A percentile compares a stretch with the other conserved stretches of the same genome.
phyloP scores from a whole-genome alignment of 192 early-diverging fungal species.

The Geranomyces michiganensis region DNA sequence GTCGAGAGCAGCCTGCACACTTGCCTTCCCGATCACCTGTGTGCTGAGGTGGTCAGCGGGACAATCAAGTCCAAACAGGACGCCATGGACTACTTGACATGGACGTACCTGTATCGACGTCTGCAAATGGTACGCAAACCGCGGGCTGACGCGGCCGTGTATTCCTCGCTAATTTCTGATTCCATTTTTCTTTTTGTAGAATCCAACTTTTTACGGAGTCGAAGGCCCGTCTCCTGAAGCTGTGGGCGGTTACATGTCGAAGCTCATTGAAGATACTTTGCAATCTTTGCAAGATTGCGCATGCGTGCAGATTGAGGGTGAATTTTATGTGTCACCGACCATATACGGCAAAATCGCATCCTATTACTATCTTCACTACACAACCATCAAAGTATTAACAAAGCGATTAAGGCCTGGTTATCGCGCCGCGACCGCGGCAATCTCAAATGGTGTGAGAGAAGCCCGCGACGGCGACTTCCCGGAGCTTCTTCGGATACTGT shows the following conservation, averaged over 20 bases:
- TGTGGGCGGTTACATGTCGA: constrained; percentile 76
- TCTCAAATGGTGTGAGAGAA: not conserved
- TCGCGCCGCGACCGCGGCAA: constrained; percentile 28
- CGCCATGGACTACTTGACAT: constrained; percentile 91
- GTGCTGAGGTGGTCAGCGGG: constrained; percentile 90
- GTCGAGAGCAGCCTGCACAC: constrained; percentile 60
- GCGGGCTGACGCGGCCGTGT: not conserved
- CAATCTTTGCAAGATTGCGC: constrained; percentile 66
- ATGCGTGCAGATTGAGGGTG: constrained; percentile 73
- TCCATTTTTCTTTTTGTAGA: constrained; percentile 60
- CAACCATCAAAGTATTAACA: constrained; percentile 73
- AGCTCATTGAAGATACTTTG: constrained; percentile 75
- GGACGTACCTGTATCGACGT: constrained; percentile 95
- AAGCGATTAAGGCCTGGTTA: constrained; percentile 57
- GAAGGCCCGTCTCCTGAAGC: constrained; percentile 69
- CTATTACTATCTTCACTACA: constrained; percentile 88
- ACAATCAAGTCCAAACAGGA: constrained; percentile 91
- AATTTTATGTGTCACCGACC: constrained; percentile 71
- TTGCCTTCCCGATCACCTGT: constrained; percentile 81
- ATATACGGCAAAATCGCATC: constrained; percentile 82
- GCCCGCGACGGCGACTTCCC: constrained; percentile 52
- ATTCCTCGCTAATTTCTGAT: not conserved
- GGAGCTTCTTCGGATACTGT: constrained; percentile 74
- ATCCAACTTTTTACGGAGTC: constrained; percentile 95
- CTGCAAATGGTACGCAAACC: constrained; percentile 61